These are phyloP conservation scores for Lojkania enalia DNA, from an alignment of 2,329 filamentous ascomycete species.

Conservation along the genomic window DNA sequence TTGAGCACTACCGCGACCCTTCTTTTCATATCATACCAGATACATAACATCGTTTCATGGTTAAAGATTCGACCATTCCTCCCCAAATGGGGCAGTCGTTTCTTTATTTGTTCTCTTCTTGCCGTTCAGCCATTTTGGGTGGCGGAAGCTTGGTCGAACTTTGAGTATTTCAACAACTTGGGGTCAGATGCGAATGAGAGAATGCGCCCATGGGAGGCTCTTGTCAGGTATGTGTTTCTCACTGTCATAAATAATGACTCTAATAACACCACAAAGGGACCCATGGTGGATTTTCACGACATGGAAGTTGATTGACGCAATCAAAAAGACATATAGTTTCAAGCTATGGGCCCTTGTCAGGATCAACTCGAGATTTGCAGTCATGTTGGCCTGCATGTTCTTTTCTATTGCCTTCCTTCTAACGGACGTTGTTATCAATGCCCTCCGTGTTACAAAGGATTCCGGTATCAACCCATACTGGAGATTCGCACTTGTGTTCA, in stretches of 20 bases:
- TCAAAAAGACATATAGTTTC: constrained; percentile 40
- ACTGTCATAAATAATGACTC: not conserved
- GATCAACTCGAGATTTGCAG: constrained; percentile 37
- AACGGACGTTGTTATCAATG: constrained; percentile 36
- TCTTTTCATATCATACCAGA: constrained; percentile 42
- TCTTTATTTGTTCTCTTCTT: constrained; percentile 37
- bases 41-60: constrained; percentile 43
- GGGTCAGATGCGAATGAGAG: constrained; percentile 32
- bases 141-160: constrained; percentile 42
- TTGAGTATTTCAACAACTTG: constrained; percentile 39
- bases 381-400: constrained; percentile 41
- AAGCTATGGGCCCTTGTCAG: constrained; percentile 27
- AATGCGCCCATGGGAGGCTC: constrained; percentile 38
- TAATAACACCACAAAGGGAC: constrained; percentile 24
- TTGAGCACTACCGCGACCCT: constrained; percentile 38
- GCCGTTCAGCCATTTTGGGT: constrained; percentile 42
- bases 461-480: constrained; percentile 43
- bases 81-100: constrained; percentile 36
- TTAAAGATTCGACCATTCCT: constrained; percentile 41
- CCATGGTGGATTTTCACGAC: constrained; percentile 45
- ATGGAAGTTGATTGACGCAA: constrained; percentile 34
- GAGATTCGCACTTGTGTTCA: constrained; percentile 42
- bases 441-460: constrained; percentile 26
- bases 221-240: constrained; percentile 8
- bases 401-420: constrained; percentile 37